Conservation (phyloP, 2,329 filamentous ascomycete genomes). For the Colletotrichum lupini region DNA sequence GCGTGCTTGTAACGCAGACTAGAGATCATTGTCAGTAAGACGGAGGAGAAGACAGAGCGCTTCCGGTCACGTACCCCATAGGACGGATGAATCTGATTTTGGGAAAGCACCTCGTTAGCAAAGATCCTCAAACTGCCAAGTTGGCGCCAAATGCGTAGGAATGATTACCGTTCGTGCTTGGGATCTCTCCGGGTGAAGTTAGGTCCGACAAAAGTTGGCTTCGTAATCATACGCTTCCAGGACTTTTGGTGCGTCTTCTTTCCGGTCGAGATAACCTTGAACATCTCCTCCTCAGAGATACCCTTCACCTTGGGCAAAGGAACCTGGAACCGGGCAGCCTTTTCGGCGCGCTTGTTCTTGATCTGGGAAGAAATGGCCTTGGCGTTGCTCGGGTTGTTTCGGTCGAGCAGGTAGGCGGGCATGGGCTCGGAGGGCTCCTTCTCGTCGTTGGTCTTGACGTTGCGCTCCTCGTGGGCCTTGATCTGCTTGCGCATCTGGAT, state of each 20-base stretch:
- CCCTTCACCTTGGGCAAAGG: constrained; percentile 80
- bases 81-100: constrained; percentile 56
- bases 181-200: constrained; percentile 92
- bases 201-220: constrained; percentile 88
- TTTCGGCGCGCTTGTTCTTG: constrained; percentile 95
- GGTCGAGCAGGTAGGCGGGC: constrained; percentile 93
- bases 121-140: background rate
- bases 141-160: no score
- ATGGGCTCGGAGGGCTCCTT: constrained; percentile 85
- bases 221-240: constrained; percentile 81
- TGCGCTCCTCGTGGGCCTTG: constrained; percentile 94
- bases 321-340: constrained; percentile 90
- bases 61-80: constrained; percentile 48
- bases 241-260: constrained; percentile 93
- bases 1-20: constrained; percentile 60
- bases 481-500: constrained; percentile 97
- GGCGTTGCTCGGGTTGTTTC: constrained; percentile 66
- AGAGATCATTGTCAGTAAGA: background rate
- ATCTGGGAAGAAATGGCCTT: constrained; percentile 85
- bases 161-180: constrained; percentile 67
- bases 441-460: constrained; percentile 87
- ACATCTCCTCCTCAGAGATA: constrained; percentile 97
- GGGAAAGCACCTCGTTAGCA: background rate
- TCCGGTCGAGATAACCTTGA: constrained; percentile 94
- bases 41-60: no score